Evolutionary conservation across 2,329 filamentous ascomycete genomes (phyloP), one percentile per base, ranked within the genome.

Genomic region (Pseudopyricularia cyperi): DNA sequence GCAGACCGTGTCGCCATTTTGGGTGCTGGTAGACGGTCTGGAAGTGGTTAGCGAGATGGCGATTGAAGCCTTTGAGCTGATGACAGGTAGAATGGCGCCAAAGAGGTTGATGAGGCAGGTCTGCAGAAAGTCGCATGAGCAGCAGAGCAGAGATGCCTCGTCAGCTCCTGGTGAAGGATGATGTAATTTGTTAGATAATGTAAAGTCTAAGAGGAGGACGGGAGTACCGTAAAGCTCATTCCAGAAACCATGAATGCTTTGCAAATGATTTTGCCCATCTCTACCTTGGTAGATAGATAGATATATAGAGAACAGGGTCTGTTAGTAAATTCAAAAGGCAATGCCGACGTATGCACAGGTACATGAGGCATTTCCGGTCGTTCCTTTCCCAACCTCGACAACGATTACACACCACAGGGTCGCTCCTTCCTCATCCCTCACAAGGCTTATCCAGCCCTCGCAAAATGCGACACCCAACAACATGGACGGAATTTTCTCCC

Each of bases 41-140:
- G 83, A 87, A 57, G 78, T 87, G 44, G 71, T 89, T 15, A 77
- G 80, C 4, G 85, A 89, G 63, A 85, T 88, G 70, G 84, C 82
- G 1, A 84, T 85, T 63, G 84, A 85, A 32, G 83, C 87, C 52
- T 89, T 88, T 61, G 85, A 89, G 66, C 68, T 88, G 22, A 84
- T 88, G 69, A 88, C 84, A 0, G 85, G 84, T 5, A 76, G 84
- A 47, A 77, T 83, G 63, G 84, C 85, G 15, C 85, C 85, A 2
- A 76, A 82, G 52, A 71, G 75, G 46, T 65, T 84, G 24, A 89
- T 89, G 85, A 76, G 80, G 55, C 71, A 76, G 51, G 79, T 82
- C 53, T 72, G 70, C 52, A 63, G 70, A 28, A 65, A 66, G 56
- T 68, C 66, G 0, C 72, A 69, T 69, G 66, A 68, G 54, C 63